These are phyloP conservation scores for Tricholoma sp. DNA, from an alignment of 768 basidiomycete species.

Conservation along the genomic window DNA sequence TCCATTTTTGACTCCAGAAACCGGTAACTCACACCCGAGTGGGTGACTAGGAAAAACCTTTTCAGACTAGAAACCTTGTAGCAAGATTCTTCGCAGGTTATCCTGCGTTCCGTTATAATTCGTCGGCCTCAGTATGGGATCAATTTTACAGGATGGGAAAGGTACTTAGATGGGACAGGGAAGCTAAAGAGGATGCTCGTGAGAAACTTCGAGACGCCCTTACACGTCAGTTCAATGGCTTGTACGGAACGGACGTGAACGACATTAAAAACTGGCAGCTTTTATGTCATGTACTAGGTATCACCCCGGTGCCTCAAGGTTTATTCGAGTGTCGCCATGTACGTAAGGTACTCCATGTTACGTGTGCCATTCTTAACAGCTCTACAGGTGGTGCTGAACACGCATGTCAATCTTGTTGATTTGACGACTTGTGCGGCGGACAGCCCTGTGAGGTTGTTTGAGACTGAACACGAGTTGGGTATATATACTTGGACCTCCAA, in stretches of 20 bases:
- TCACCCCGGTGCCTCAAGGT: constrained; percentile 3
- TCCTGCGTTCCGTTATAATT: background rate
- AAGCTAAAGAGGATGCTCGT: too few relatives aligned
- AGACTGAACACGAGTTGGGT: constrained; percentile 6
- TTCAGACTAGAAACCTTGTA: background rate
- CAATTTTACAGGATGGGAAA: background rate
- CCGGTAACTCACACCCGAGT: background rate
- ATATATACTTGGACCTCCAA: constrained; percentile 3
- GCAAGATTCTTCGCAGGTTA: background rate
- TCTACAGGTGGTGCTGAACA: constrained; percentile 5
- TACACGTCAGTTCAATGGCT: constrained; percentile 6
- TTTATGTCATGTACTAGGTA: background rate
- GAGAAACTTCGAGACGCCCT: background rate
- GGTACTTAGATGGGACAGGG: background rate
- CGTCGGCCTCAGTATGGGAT: background rate
- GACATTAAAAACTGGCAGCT: constrained; percentile 5
- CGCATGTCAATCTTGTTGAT: constrained; percentile 14
- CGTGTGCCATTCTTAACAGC: background rate
- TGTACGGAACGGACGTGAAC: constrained; percentile 6
- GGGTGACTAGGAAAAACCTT: background rate
- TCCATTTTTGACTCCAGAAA: background rate
- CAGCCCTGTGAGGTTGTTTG: constrained; percentile 2
- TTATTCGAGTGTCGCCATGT: constrained; percentile 6
- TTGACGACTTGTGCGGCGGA: background rate
- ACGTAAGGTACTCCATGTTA: background rate